Percentiles rank a stretch among this genome's conserved stretches.
phyloP scores from a whole-genome alignment of 2,329 filamentous ascomycete species.

The Pestalotiopsis sp. region DNA sequence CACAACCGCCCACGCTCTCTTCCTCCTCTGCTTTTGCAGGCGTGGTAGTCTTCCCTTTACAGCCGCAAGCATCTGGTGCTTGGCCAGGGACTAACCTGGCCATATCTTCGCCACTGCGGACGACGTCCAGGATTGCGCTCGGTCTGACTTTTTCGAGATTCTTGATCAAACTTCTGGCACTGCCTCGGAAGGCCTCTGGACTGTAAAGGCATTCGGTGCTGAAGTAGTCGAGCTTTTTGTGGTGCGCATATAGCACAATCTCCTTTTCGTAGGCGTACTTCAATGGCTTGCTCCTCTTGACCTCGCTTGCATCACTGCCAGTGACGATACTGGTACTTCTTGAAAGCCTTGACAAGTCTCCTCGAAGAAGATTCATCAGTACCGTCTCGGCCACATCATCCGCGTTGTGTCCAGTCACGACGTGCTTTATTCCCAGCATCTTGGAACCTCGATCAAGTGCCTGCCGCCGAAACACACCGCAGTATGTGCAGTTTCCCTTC shows the following conservation, averaged over 20 bases:
- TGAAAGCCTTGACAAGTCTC: constrained; percentile 84
- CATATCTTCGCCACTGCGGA: constrained; percentile 95
- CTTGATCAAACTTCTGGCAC: constrained; percentile 89
- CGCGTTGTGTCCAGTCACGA: constrained; percentile 96
- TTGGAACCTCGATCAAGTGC: constrained; percentile 91
- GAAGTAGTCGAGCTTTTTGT: constrained; percentile 97
- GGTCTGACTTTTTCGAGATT: constrained; percentile 91
- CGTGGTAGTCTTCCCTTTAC: constrained; percentile 44
- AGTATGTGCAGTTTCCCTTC: constrained; percentile 99
- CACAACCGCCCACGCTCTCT: constrained; percentile 73
- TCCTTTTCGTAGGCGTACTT: constrained; percentile 99
- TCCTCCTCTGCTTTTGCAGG: constrained; percentile 39
- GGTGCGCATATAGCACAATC: constrained; percentile 95
- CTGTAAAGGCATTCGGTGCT: constrained; percentile 98
- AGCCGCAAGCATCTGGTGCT: constrained; percentile 48
- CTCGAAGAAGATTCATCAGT: constrained; percentile 93
- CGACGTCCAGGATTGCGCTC: constrained; percentile 92
- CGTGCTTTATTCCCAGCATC: constrained; percentile 83
- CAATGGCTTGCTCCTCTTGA: constrained; percentile 93
- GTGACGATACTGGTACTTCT: constrained; percentile 91
- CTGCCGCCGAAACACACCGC: constrained; percentile 92
- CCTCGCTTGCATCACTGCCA: constrained; percentile 75
- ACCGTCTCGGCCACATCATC: constrained; percentile 98
- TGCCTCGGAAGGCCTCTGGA: constrained; percentile 93
- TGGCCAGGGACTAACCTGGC: constrained; percentile 76